Evolutionary conservation across 176 grass and related monocot genomes (phyloP), one percentile per base, ranked within the genome.

Genomic region (Rhynchospora breviuscula): DNA sequence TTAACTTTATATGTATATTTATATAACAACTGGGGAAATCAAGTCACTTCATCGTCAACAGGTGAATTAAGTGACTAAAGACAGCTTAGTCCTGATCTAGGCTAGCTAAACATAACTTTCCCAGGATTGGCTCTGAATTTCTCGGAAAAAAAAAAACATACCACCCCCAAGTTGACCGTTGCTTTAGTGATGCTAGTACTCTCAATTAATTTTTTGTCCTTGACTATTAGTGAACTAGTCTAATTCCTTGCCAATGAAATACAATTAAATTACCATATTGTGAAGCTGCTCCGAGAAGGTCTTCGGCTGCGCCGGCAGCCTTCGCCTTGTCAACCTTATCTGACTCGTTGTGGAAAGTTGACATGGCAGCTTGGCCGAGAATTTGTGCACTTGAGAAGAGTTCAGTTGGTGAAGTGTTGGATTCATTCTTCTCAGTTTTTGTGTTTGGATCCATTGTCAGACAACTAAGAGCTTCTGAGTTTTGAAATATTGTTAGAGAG

Each of bases 271-370:
- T 84, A 4, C 59, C 83, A 85, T 88, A 89, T 8, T 82, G 85
- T 33, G 63, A 87, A 58, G 85, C 84, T 51, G 56, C 80, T 48
- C 84, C 15, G 35, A 90, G 89, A 60, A 87, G 21, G 43, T 85
- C 70, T 75, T 71, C 63, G 10, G 81, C 79, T 15, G 84, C 81
- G 23, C 35, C 83, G 22, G 87, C 57, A 2, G 78, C 85, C 33
- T 53, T 66, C 4, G 71, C 58, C 78, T 89, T 87, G 79, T 88
- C 79, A 8, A 88, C 44, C 73, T 84, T 87, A 51, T 85, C 85
- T 6, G 61, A 35, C 9, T 80, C 84, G 11, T 74, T 78, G 81
- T 80, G 62, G 58, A 63, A 78, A 13, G 81, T 2, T 48, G 87
- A 89, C 59, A 53, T 79, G 53, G 83, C 76, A 33, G 85, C 85